Evolutionary conservation across 2,329 filamentous ascomycete species (phyloP).

Genomic region (Neonectria hederae): DNA sequence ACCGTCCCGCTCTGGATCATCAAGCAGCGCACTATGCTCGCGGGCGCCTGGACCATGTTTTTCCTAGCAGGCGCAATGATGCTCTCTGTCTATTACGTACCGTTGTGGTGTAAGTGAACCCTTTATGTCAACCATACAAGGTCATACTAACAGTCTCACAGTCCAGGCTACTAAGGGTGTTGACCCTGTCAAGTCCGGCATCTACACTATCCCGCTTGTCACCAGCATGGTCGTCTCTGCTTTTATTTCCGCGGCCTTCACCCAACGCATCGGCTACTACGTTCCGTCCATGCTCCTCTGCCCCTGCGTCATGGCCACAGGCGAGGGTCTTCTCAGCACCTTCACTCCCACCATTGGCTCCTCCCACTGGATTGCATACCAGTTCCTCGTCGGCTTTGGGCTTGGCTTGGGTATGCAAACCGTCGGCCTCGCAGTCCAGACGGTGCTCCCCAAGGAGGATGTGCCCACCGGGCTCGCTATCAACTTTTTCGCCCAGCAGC

Average conservation of each 20-base stretch:
- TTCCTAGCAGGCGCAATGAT: slow-evolving; percentile 62
- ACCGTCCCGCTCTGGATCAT: slow-evolving; percentile 66
- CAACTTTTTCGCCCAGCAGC: slow-evolving; percentile 66
- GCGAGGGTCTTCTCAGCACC: slow-evolving; percentile 67
- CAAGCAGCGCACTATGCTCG: slow-evolving; percentile 63
- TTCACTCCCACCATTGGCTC: slow-evolving; percentile 57
- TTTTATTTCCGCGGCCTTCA: slow-evolving; percentile 58
- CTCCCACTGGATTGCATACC: slow-evolving; percentile 67
- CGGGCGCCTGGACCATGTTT: slow-evolving; percentile 56
- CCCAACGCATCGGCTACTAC: slow-evolving; percentile 68
- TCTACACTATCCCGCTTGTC: slow-evolving; percentile 66
- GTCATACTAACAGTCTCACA: slow-evolving; percentile 39
- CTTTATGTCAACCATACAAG: background rate
- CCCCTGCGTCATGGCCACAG: slow-evolving; percentile 60
- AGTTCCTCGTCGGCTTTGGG: slow-evolving; percentile 67
- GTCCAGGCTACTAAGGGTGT: slow-evolving; percentile 66
- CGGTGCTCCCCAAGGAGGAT: slow-evolving; percentile 61
- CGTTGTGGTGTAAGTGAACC: slow-evolving; percentile 61
- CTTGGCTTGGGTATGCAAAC: slow-evolving; percentile 69
- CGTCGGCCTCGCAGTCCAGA: slow-evolving; percentile 64
- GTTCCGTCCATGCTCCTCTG: slow-evolving; percentile 64
- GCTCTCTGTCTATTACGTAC: slow-evolving; percentile 63
- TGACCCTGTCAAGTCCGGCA: slow-evolving; percentile 62
- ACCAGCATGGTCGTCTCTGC: slow-evolving; percentile 64
- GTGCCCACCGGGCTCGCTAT: slow-evolving; percentile 65